Evolutionary conservation across 371 early-diverging fungal species (phyloP), one percentile per base, ranked within the genome.

Genomic region (Mucor lusitanicus): DNA sequence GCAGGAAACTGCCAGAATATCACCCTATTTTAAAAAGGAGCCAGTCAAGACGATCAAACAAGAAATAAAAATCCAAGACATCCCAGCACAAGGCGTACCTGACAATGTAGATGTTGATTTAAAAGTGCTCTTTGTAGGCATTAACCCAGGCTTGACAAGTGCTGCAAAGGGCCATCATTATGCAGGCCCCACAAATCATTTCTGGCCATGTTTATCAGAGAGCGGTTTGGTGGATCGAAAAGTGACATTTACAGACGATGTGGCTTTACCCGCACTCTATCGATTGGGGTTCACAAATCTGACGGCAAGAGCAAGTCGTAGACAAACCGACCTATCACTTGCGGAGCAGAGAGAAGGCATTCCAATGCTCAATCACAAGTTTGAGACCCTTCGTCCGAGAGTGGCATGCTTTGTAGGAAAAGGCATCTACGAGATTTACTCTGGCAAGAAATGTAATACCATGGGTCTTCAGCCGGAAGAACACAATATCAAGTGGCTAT

Each of bases 351-450:
- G 81, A 6, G 86, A 78, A 2, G 87, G 88, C 0, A 88, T 88
- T 27, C 90, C 90, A 0, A 65, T 74, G n/a, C 72, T 92, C 33
- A 80, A 81, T 13, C 78, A 77, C 23, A 93, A 92, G 71, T 85
- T 93, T 55, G 65, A 70, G 9, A 69, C 75, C 21, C 82, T 85
- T 59, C 80, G 80, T 46, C 94, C 94, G 0, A 68, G 81, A 13
- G 77, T 92, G 39, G 86, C 87, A 6, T 92, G 91, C 64, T 93
- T 92, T 76, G 84, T 93, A 12, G 90, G 94, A 25, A 90, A 87
- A 59, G 89, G 89, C 7, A 88, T 88, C 25, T 91, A 86, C 79
- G 87, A 88, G 30, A 85, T 87, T 37, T 91, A 86, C 69, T 62
- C 82, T 1, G 80, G 71, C 6, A 59, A 74, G 48, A 81, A 80